Evolutionary conservation across 441 rosid species (phyloP).

Genomic region (Brassica balearica): DNA sequence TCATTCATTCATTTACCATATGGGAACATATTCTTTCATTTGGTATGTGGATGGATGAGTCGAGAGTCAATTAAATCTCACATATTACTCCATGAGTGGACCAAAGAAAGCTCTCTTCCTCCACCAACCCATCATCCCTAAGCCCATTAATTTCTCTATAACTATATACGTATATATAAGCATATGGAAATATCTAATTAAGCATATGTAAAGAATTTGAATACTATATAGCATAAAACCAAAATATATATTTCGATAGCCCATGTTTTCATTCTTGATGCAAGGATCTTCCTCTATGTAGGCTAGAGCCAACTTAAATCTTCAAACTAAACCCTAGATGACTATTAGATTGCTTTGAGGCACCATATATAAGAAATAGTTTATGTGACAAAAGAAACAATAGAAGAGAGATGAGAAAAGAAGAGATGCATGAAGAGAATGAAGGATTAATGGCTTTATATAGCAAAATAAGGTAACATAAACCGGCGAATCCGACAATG

Average conservation of each 20-base stretch:
- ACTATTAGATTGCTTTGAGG: not conserved
- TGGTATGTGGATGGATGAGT: slow-evolving; percentile 97
- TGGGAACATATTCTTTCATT: slow-evolving; percentile 30
- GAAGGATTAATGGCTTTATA: slow-evolving; percentile 38
- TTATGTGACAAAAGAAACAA: slow-evolving; percentile 9
- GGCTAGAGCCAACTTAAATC: slow-evolving; percentile 14
- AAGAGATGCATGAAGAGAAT: slow-evolving; percentile 16
- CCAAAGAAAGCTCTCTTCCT: slow-evolving; percentile 90
- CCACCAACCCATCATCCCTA: slow-evolving; percentile 20
- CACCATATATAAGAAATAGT: slow-evolving; percentile 8
- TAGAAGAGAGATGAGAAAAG: slow-evolving; percentile 16
- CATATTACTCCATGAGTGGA: slow-evolving; percentile 76
- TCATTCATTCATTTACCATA: slow-evolving; percentile 91
- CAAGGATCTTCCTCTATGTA: slow-evolving; percentile 20
- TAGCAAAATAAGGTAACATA: slow-evolving; percentile 36
- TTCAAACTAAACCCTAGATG: slow-evolving; percentile 34
- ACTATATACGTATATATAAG: slow-evolving; percentile 6
- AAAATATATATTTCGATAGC: not conserved
- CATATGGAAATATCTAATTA: not conserved
- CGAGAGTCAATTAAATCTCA: slow-evolving; percentile 93
- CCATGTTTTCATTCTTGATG: slow-evolving; percentile 17
- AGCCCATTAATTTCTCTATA: not conserved
- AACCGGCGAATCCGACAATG: slow-evolving; percentile 25
- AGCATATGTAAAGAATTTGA: slow-evolving; percentile 8
- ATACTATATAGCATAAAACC: slow-evolving; percentile 11